Evolutionary conservation across 768 basidiomycete species (phyloP), one percentile per base, ranked within the genome.

Genomic region (Suillus subaureus): DNA sequence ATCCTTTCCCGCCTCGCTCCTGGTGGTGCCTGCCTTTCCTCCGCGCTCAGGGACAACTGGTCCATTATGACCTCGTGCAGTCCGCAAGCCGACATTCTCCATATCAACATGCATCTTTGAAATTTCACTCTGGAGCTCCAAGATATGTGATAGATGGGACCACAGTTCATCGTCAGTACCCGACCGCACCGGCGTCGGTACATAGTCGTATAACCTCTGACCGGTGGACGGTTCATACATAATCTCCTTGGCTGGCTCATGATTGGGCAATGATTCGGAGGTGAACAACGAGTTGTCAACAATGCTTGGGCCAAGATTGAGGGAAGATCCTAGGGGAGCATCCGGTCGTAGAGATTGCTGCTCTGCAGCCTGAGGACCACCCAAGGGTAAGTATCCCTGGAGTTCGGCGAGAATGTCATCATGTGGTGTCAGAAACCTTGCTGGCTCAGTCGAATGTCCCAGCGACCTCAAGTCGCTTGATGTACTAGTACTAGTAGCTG

Each of bases 61-160:
- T 18, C 61, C 56, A 3, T 67, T 66, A 1, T 61, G 64, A 31
- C 43, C 64, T 9, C 21, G 45, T n/a, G 55, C 43, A 31, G n/a
- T 64, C 67, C 37, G 70, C 66, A 52, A 69, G 60, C 40, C 70
- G 55, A 89, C 82, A 47, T 84, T 84, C 73, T 93, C 92, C 89
- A 93, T 90, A 31, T 89, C 86, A 12, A 88, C 76, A 72, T 93
- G 92, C 84, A 91, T 86, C 68, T 79, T 80, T 6, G 91, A 87
- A 40, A 93, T 86, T 68, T 91, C 86, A 63, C 84, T 86, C 73
- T 93, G 91, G 37, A 93, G 75, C 43, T 88, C 88, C 67, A 91
- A 74, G n/a, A 93, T 88, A 52, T 82, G 83, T 23, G 86, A 85
- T 18, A 93, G 82, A 67, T 89, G 87, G 0, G 83, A 71, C 92